These are phyloP conservation scores for Fraxinus quadrangulata DNA, from an alignment of 257 asterid genomes.

Conservation along the genomic window DNA sequence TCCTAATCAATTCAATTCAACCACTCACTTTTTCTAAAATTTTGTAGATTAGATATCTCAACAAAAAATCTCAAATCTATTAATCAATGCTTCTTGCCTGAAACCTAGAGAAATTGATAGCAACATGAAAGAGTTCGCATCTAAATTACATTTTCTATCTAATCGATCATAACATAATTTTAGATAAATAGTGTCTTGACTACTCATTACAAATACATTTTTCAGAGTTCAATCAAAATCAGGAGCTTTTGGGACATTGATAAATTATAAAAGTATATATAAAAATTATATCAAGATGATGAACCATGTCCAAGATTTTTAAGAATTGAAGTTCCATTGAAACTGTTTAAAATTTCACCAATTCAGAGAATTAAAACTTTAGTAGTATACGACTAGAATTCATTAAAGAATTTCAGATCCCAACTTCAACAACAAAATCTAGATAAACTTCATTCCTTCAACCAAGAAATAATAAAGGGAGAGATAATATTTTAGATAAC, in stretches of 20 bases:
- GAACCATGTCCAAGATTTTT: not conserved
- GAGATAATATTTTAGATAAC: not conserved
- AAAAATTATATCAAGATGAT: not conserved
- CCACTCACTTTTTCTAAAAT: not conserved
- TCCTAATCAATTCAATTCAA: not conserved
- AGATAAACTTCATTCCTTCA: not conserved
- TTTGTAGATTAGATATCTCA: not conserved
- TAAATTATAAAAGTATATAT: not conserved
- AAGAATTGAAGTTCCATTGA: not conserved
- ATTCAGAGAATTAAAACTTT: not conserved
- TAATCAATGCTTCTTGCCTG: not conserved
- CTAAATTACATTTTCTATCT: not conserved
- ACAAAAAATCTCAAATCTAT: not conserved
- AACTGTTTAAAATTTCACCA: slow-evolving; percentile 1
- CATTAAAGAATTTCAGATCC: not conserved
- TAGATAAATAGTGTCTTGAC: not conserved
- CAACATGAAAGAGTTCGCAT: not conserved
- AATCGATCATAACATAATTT: not conserved
- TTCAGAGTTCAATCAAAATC: slow-evolving; percentile 4
- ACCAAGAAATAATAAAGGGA: not conserved
- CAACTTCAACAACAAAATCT: slow-evolving; percentile 1
- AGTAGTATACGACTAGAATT: not conserved
- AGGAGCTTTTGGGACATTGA: not conserved
- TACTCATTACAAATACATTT: not conserved
- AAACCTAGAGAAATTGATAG: not conserved